phyloP scores from a whole-genome alignment of 305 asterid genomes.

The Monarda citriodora region DNA sequence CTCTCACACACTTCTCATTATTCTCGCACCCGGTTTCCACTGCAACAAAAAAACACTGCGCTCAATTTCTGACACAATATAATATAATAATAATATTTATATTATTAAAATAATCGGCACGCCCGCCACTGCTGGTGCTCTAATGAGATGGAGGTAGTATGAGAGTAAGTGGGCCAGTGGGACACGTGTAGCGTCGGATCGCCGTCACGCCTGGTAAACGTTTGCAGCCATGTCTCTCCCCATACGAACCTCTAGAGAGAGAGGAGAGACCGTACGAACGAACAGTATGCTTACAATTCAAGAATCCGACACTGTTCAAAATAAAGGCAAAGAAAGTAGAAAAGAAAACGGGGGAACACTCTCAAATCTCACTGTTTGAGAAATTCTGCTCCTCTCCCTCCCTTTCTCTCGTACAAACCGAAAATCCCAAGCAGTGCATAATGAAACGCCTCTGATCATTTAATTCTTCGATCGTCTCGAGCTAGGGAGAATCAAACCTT shows the following conservation, averaged over 20 bases:
- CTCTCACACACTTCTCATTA: too few relatives aligned
- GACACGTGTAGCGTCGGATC: too few relatives aligned
- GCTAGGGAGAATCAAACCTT: constrained; percentile 12
- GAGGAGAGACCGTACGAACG: constrained; percentile 32
- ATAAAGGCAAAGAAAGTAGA: neutral
- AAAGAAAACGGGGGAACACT: constrained; percentile 2
- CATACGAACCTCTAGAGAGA: constrained; percentile 27
- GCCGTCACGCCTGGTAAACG: too few relatives aligned
- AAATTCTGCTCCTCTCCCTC: neutral
- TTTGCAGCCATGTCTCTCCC: too few relatives aligned
- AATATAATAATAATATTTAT: too few relatives aligned
- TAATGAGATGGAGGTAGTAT: too few relatives aligned
- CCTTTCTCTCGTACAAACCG: constrained; percentile 12
- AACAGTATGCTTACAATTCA: constrained; percentile 22
- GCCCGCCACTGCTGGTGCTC: too few relatives aligned
- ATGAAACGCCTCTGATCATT: constrained; percentile 19
- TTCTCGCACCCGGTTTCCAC: too few relatives aligned
- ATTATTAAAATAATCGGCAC: too few relatives aligned
- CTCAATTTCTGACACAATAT: too few relatives aligned
- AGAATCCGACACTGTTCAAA: constrained; percentile 31
- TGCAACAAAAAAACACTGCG: too few relatives aligned
- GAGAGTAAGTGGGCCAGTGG: too few relatives aligned
- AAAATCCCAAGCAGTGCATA: constrained; percentile 12
- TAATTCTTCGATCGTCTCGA: constrained; percentile 17
- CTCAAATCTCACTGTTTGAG: constrained; percentile 33